phyloP scores from a whole-genome alignment of 139 green algal species.

The Mesotaenium endlicherianum region DNA sequence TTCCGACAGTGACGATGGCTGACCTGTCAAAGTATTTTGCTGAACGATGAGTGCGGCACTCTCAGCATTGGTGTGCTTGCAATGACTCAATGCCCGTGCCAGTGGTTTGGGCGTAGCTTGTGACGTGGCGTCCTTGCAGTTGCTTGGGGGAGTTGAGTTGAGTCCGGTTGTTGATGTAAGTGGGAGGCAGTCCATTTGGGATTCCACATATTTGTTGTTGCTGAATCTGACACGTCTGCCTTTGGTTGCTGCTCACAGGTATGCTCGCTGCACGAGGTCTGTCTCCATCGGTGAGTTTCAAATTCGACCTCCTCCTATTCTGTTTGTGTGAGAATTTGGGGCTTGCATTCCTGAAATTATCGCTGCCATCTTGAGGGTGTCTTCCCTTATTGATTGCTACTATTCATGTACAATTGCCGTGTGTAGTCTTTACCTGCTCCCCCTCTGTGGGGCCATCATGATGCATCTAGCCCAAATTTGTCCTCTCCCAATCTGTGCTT shows the following conservation, averaged over 20 bases:
- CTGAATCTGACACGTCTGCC: not conserved
- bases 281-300: constrained; percentile 32
- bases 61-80: not conserved
- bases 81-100: not conserved
- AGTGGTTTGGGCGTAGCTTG: not conserved
- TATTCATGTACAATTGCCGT: no score
- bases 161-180: not conserved
- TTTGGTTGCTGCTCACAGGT: constrained; percentile 6
- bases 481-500: no score
- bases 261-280: constrained; percentile 23
- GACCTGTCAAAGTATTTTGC: not conserved
- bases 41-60: not conserved
- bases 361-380: no score
- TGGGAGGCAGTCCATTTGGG: not conserved
- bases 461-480: no score
- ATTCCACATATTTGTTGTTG: not conserved
- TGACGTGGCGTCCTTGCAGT: not conserved
- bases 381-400: no score
- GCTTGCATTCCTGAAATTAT: no score
- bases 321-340: no score
- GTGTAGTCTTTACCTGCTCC: no score
- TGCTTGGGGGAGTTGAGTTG: not conserved
- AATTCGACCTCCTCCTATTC: no score
- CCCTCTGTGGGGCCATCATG: no score
- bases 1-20: not conserved